Percentiles rank a stretch among this genome's conserved stretches.
Evolutionary conservation across 257 asterid species (phyloP).

Genomic region (Solanum corneliomulleri): DNA sequence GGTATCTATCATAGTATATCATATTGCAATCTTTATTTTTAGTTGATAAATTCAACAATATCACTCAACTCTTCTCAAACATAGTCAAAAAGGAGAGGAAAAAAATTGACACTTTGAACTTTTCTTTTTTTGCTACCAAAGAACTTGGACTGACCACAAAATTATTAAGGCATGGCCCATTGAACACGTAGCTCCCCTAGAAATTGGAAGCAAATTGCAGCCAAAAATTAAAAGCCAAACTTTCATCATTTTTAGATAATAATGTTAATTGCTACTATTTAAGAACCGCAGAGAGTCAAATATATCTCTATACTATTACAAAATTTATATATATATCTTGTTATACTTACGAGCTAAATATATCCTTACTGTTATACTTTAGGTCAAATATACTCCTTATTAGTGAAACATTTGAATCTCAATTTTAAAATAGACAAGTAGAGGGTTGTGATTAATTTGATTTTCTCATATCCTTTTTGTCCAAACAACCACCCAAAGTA

Average conservation of each 20-base stretch:
- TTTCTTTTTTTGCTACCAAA: conserved; percentile 1
- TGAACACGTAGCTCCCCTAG: not conserved
- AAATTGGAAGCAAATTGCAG: not conserved
- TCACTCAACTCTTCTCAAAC: not conserved
- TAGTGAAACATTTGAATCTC: no score
- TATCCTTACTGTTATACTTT: no score
- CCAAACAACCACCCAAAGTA: no score
- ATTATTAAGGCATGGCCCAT: not conserved
- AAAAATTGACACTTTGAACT: not conserved
- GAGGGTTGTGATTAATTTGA: no score
- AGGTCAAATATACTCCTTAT: no score
- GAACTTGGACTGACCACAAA: conserved; percentile 6
- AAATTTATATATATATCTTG: no score
- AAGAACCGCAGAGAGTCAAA: no score
- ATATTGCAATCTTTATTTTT: not conserved
- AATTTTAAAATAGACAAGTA: no score
- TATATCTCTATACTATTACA: no score
- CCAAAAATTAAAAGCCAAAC: not conserved
- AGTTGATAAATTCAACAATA: conserved; percentile 1
- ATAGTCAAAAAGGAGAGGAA: conserved; percentile 6
- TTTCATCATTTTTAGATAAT: not conserved
- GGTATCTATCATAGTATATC: not conserved
- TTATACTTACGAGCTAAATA: no score
- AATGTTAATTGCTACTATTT: not conserved
- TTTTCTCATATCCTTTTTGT: no score